Base-by-base conservation (phyloP, 495 filamentous ascomycete species). In the Penicillium egyptiacum region DNA sequence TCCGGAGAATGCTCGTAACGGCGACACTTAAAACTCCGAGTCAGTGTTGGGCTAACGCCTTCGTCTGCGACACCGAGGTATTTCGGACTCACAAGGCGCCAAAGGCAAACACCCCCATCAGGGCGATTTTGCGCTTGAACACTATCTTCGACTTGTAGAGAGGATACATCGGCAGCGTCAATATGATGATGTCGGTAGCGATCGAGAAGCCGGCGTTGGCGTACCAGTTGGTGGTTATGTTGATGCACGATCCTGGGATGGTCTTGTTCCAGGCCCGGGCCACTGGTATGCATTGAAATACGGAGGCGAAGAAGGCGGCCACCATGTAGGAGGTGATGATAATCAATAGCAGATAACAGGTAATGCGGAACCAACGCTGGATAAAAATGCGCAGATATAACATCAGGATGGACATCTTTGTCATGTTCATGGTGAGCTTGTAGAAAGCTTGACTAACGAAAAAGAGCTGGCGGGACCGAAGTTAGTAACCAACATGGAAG, bases 211-310 rank as follows among this genome's bases (percentile, higher is more conserved):
- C 30, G 30, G 30, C 30, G 3, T 33, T 33, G 30, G 30, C 30
- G 4, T 33, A 54, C 61, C 74, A 75, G 58, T 79, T 76, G 0
- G 62, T 56, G 19, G 63, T 67, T 25, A 74, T 66, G 31, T 76
- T 53, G 45, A 79, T 72, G 60, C 76, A 80, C 20, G 54, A 53
- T 10, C 69, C 75, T 22, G 58, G 26, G 5, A 62, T 57, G 7
- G 55, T 56, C 28, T 71, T 69, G 22, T 72, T 41, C 67, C 73
- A 81, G 55, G 72, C 71, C 20, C 66, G 67, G 6, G 57, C 41
- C 22, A 81, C 59, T 11, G 77, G 78, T 0, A 56, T 65, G 62
- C 79, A 81, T 55, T 79, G 72, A 46, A 81, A 74, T 53, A 74
- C 62, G 19, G 69, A 75, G 7, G 59, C 65, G n/a, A 80, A 61